These are phyloP conservation scores for Camellia japonica DNA, from an alignment of 148 eudicot genomes.

Conservation along the genomic window DNA sequence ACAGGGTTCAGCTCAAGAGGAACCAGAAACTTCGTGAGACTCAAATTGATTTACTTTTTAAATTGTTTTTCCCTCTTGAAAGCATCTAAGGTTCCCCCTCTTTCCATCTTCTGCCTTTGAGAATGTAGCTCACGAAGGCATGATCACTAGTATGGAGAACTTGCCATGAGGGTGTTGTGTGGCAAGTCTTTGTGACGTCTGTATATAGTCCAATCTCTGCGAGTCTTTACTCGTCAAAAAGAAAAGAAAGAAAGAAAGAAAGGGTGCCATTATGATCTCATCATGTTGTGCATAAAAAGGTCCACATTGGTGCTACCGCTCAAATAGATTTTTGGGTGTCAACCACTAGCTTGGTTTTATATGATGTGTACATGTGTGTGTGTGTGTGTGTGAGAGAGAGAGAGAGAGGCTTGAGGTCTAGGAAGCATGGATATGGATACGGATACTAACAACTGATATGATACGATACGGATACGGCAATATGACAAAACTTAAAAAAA, in stretches of 20 bases:
- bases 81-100: too few relatives aligned
- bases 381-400: too few relatives aligned
- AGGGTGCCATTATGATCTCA: neutral
- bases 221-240: too few relatives aligned
- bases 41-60: neutral
- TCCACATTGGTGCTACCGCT: neutral
- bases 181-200: neutral
- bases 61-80: too few relatives aligned
- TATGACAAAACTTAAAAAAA: too few relatives aligned
- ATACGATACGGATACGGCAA: too few relatives aligned
- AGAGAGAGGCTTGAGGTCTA: neutral
- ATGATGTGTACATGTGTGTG: too few relatives aligned
- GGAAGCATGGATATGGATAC: too few relatives aligned
- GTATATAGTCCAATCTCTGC: too few relatives aligned
- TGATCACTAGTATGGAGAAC: neutral
- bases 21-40: slow-evolving; percentile 46
- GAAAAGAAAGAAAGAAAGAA: too few relatives aligned
- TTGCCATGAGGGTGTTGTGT: neutral
- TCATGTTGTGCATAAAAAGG: neutral
- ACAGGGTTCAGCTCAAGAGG: slow-evolving; percentile 40
- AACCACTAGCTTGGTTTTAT: neutral
- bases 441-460: too few relatives aligned
- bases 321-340: neutral
- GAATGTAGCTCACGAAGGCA: neutral
- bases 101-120: too few relatives aligned